Conservation (phyloP, 345 rosid genomes). For the Bruguiera sexangula region DNA sequence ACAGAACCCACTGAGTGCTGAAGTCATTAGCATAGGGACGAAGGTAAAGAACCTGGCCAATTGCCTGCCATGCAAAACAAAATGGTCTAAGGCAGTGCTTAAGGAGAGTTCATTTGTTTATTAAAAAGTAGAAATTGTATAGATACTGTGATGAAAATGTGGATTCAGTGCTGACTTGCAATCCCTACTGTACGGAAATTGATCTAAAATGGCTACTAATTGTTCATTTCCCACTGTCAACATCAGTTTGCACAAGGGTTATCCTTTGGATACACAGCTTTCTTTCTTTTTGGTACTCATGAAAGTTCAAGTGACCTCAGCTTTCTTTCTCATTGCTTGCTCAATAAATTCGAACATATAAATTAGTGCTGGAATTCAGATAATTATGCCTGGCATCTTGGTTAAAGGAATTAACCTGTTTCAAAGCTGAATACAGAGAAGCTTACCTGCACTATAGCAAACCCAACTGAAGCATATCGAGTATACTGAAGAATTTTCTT, state of each 20-base stretch:
- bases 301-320: background rate
- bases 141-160: slow-evolving; percentile 3
- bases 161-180: background rate
- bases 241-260: slow-evolving; percentile 1
- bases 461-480: slow-evolving; percentile 90
- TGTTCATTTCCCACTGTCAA: background rate
- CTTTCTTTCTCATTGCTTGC: background rate
- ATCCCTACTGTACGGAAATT: slow-evolving; percentile 4
- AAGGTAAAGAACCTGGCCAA: slow-evolving; percentile 87
- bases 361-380: slow-evolving; percentile 1
- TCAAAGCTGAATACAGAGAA: background rate
- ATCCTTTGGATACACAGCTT: background rate
- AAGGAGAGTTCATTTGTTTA: background rate
- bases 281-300: background rate
- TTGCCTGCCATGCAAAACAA: slow-evolving; percentile 51
- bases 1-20: slow-evolving; percentile 75
- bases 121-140: background rate
- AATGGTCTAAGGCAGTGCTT: background rate
- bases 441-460: slow-evolving; percentile 75
- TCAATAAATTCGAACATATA: background rate
- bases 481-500: slow-evolving; percentile 93
- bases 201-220: background rate
- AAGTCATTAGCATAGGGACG: slow-evolving; percentile 93
- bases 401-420: slow-evolving; percentile 10
- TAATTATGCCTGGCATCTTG: background rate